phyloP scores from a whole-genome alignment of 2,329 filamentous ascomycete species.

The Aspergillus fructus region DNA sequence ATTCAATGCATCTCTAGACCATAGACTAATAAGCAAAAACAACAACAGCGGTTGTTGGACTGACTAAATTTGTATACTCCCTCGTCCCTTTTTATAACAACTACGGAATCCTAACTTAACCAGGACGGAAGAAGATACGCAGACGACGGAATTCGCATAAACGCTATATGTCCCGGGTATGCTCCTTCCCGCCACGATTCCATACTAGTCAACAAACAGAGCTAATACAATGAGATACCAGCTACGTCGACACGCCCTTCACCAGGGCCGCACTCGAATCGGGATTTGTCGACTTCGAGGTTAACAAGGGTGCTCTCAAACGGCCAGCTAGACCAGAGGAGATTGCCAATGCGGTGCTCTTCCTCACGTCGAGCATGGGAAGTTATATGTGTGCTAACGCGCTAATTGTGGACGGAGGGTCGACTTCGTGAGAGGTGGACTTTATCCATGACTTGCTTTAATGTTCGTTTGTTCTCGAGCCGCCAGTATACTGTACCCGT shows the following conservation, averaged over 20 bases:
- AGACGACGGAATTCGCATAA: conserved; percentile 55
- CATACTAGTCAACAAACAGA: too few relatives aligned
- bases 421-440: conserved; percentile 16
- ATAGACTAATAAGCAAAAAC: not conserved
- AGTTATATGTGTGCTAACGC: conserved; percentile 44
- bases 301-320: conserved; percentile 49
- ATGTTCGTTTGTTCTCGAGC: too few relatives aligned
- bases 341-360: conserved; percentile 36
- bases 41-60: conserved; percentile 22
- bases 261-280: conserved; percentile 13
- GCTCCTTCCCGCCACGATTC: conserved; percentile 15
- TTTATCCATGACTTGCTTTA: not conserved
- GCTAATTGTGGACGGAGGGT: conserved; percentile 29
- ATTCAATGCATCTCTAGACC: too few relatives aligned
- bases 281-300: conserved; percentile 30
- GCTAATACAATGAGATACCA: not conserved
- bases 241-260: conserved; percentile 26
- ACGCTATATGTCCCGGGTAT: conserved; percentile 57
- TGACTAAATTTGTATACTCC: conserved; percentile 23
- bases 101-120: not conserved
- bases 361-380: conserved; percentile 43
- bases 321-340: conserved; percentile 47
- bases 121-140: conserved; percentile 51
- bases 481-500: too few relatives aligned
- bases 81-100: too few relatives aligned